phyloP scores from a whole-genome alignment of 768 basidiomycete species.

The Suillus luteus region DNA sequence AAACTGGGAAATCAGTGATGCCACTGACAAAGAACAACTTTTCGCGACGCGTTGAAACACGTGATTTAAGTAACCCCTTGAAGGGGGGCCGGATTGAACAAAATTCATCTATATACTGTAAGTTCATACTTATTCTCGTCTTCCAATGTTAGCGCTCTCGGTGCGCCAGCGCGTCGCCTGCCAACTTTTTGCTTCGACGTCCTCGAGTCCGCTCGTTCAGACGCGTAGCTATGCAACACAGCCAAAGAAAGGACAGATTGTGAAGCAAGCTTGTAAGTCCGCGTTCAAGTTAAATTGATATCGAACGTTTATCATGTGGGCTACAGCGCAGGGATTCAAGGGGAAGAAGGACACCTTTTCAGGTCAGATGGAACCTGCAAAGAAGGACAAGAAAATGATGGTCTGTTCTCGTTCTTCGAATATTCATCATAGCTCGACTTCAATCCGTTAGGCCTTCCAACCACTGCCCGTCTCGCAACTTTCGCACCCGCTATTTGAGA shows the following conservation, averaged over 20 bases:
- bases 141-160: conserved; percentile 1
- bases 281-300: not conserved
- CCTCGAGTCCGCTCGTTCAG: conserved; percentile 3
- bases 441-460: conserved; percentile 41
- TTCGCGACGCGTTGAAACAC: conserved; percentile 34
- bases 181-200: not conserved
- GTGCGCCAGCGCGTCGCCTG: not conserved
- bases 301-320: not conserved
- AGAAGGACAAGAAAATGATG: conserved; percentile 12
- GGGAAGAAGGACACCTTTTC: not conserved
- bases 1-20: conserved; percentile 2
- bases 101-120: not conserved
- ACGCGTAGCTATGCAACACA: conserved; percentile 11
- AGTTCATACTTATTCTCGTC: conserved; percentile 4
- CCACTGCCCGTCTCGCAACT: conserved; percentile 42
- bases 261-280: conserved; percentile 10
- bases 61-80: conserved; percentile 15
- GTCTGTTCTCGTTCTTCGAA: conserved; percentile 2
- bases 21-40: conserved; percentile 22
- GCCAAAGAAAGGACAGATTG: conserved; percentile 8
- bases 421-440: not conserved
- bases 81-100: conserved; percentile 2
- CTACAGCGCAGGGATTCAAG: conserved; percentile 6
- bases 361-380: not conserved
- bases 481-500: conserved; percentile 43